Evolutionary conservation across 257 asterid species (phyloP).

Genomic region (Lithospermum erythrorhizon): DNA sequence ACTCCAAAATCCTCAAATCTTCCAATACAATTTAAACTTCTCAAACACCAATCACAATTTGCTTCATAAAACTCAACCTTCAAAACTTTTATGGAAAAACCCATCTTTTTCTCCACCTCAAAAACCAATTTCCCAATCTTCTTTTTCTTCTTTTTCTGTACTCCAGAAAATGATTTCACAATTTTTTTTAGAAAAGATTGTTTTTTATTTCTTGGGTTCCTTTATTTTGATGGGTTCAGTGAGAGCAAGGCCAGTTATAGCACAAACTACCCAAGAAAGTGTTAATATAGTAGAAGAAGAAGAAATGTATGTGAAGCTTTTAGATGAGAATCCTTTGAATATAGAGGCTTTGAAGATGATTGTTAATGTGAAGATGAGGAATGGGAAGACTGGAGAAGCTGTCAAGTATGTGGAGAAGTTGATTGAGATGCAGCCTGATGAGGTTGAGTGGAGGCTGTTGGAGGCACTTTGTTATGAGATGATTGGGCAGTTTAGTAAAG

Average conservation of each 20-base stretch:
- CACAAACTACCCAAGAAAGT: conserved; percentile 41
- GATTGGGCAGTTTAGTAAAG: conserved; percentile 67
- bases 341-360: conserved; percentile 53
- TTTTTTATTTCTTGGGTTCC: conserved; percentile 53
- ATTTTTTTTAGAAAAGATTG: conserved; percentile 27
- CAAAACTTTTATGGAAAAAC: conserved; percentile 9
- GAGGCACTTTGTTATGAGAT: conserved; percentile 85
- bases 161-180: conserved; percentile 17
- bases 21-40: conserved; percentile 11
- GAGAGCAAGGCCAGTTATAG: conserved; percentile 31
- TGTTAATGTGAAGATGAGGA: conserved; percentile 71
- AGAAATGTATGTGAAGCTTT: conserved; percentile 42
- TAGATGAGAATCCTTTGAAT: conserved; percentile 45
- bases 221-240: conserved; percentile 36
- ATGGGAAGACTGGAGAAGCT: conserved; percentile 58
- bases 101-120: conserved; percentile 14
- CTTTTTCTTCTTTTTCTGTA: conserved; percentile 19
- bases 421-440: conserved; percentile 59
- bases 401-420: conserved; percentile 60
- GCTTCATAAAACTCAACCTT: conserved; percentile 4
- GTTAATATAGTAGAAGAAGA: conserved; percentile 32
- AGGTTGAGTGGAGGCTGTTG: conserved; percentile 90
- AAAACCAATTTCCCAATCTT: conserved; percentile 9
- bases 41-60: conserved; percentile 15
- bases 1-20: conserved; percentile 12